These are phyloP conservation scores for Rhytidhysteron rufulum DNA, from an alignment of 2,329 filamentous ascomycete genomes.

Conservation along the genomic window DNA sequence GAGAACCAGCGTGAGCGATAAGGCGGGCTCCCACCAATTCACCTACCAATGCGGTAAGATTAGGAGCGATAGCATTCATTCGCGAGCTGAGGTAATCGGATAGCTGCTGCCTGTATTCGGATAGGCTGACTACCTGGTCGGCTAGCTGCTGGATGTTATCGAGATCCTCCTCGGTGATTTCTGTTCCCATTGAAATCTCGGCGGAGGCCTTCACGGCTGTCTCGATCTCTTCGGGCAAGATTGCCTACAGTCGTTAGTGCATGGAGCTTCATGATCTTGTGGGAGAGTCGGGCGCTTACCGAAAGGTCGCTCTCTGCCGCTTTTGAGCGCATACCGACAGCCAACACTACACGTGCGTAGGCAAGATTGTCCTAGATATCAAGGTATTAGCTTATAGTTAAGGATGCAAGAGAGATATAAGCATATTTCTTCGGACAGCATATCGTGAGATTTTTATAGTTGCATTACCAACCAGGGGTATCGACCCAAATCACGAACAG, in stretches of 20 bases:
- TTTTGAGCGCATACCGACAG: slow-evolving; percentile 84
- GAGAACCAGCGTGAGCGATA: slow-evolving; percentile 89
- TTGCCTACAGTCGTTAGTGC: slow-evolving; percentile 41
- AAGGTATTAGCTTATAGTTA: no score
- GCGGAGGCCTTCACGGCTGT: slow-evolving; percentile 86
- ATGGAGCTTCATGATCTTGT: neutral
- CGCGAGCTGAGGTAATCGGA: slow-evolving; percentile 85
- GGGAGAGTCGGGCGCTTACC: slow-evolving; percentile 29
- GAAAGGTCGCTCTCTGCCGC: slow-evolving; percentile 72
- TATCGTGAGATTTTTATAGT: no score
- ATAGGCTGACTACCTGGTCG: slow-evolving; percentile 88
- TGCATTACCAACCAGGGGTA: no score
- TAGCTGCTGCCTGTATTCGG: slow-evolving; percentile 84
- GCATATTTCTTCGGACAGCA: no score
- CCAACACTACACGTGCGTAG: slow-evolving; percentile 82
- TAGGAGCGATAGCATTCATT: slow-evolving; percentile 96
- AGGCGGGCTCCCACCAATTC: slow-evolving; percentile 91
- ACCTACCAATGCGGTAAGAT: slow-evolving; percentile 87
- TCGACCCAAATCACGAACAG: no score
- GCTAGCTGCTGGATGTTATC: slow-evolving; percentile 89
- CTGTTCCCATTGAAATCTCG: slow-evolving; percentile 97
- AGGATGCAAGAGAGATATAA: no score
- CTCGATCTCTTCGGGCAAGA: slow-evolving; percentile 95
- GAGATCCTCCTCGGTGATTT: slow-evolving; percentile 89
- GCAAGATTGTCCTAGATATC: slow-evolving; percentile 98